Evolutionary conservation across 257 asterid species (phyloP).

Genomic region (Jacaranda copaia): DNA sequence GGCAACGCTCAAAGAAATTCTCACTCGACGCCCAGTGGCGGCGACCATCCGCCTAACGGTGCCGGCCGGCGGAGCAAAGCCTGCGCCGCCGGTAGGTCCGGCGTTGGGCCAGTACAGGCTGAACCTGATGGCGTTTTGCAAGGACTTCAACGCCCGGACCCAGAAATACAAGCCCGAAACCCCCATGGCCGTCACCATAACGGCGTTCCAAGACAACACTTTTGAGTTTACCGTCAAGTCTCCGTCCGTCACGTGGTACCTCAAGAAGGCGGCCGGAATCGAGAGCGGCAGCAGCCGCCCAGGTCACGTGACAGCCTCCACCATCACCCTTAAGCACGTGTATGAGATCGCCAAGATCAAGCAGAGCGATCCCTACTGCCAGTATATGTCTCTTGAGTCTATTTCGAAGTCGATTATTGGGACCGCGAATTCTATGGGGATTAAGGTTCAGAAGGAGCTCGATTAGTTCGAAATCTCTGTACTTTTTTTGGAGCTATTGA

Average conservation of each 20-base stretch:
- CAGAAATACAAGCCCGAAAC: slow-evolving; percentile 86
- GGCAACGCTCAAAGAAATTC: slow-evolving; percentile 83
- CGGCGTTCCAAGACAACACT: slow-evolving; percentile 82
- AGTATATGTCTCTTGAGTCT: slow-evolving; percentile 80
- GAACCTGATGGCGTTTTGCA: slow-evolving; percentile 93
- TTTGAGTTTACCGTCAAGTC: slow-evolving; percentile 84
- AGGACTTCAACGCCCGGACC: slow-evolving; percentile 86
- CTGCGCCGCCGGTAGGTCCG: slow-evolving; percentile 93
- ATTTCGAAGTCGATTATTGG: slow-evolving; percentile 83
- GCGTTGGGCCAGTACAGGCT: slow-evolving; percentile 85
- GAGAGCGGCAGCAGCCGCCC: slow-evolving; percentile 81
- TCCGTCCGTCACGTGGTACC: slow-evolving; percentile 85
- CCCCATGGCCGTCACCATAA: slow-evolving; percentile 82
- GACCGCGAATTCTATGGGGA: slow-evolving; percentile 87
- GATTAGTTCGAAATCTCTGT: slow-evolving; percentile 43
- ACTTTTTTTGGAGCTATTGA: not conserved
- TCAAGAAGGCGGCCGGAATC: slow-evolving; percentile 89
- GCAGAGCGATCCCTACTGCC: slow-evolving; percentile 81
- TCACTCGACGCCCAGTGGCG: slow-evolving; percentile 84
- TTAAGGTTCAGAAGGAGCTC: slow-evolving; percentile 76
- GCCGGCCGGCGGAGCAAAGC: slow-evolving; percentile 87
- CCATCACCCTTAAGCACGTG: slow-evolving; percentile 75
- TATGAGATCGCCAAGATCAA: slow-evolving; percentile 91
- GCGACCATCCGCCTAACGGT: slow-evolving; percentile 92
- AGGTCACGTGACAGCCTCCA: slow-evolving; percentile 74